phyloP scores from a whole-genome alignment of 2,329 filamentous ascomycete species.

The Leptographium wingfieldii region DNA sequence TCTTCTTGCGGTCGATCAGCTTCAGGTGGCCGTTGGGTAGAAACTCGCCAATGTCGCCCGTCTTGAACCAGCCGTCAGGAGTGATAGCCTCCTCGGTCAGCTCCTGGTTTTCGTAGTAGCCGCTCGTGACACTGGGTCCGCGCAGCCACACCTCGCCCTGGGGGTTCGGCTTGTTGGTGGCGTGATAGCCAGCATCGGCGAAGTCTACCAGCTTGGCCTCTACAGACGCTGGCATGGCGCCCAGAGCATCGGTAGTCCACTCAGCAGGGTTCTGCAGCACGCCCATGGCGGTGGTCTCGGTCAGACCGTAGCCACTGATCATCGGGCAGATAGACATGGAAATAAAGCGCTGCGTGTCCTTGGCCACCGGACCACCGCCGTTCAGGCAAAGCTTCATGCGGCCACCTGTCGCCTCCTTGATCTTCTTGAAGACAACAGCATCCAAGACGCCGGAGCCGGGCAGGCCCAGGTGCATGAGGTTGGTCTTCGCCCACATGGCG shows the following conservation, averaged over 20 bases:
- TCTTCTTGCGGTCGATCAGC: constrained; percentile 81
- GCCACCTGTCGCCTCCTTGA: constrained; percentile 81
- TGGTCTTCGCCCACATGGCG: constrained; percentile 39
- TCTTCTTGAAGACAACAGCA: constrained; percentile 75
- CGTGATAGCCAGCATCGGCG: constrained; percentile 66
- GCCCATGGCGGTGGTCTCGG: constrained; percentile 71
- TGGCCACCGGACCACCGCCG: constrained; percentile 72
- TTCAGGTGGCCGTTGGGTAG: constrained; percentile 57
- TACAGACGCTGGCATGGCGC: constrained; percentile 58
- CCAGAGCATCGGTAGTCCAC: constrained; percentile 64
- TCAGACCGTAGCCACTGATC: constrained; percentile 80
- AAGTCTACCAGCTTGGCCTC: constrained; percentile 84
- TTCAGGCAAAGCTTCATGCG: constrained; percentile 71
- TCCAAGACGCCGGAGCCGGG: constrained; percentile 61
- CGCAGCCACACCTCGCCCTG: constrained; percentile 87
- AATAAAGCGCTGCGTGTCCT: constrained; percentile 77
- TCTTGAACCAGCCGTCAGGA: constrained; percentile 76
- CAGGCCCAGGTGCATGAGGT: constrained; percentile 38
- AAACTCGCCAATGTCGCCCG: constrained; percentile 73
- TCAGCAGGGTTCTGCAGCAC: constrained; percentile 62
- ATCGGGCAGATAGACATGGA: constrained; percentile 81
- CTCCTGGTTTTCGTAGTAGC: constrained; percentile 66
- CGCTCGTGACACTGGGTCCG: constrained; percentile 54
- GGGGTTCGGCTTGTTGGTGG: constrained; percentile 60
- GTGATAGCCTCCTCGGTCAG: constrained; percentile 61